phyloP scores from a whole-genome alignment of 495 filamentous ascomycete genomes.

The Aspergillus cristatus region DNA sequence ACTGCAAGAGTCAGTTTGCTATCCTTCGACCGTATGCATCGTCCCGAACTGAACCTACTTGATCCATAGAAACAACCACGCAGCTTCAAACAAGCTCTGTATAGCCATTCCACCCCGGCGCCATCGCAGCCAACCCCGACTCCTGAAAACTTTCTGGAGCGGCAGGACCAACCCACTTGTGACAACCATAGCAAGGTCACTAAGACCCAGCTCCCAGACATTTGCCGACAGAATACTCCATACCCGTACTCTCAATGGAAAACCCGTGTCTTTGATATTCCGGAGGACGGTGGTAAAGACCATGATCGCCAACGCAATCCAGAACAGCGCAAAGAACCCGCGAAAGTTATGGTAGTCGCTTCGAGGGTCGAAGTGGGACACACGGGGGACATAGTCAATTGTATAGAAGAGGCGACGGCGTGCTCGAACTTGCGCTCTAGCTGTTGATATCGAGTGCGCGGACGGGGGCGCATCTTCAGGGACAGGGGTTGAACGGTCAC shows the following conservation, averaged over 20 bases:
- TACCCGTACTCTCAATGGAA: conserved; percentile 70
- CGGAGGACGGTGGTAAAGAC: conserved; percentile 82
- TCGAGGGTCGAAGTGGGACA: conserved; percentile 90
- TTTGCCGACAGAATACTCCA: conserved; percentile 82
- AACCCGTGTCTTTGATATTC: conserved; percentile 91
- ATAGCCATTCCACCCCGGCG: conserved; percentile 61
- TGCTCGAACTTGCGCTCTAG: conserved; percentile 75
- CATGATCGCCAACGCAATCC: conserved; percentile 96
- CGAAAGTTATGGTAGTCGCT: conserved; percentile 92
- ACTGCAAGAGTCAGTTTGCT: conserved; percentile 27
- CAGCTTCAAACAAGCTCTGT: conserved; percentile 70
- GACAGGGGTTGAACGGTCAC: conserved; percentile 82
- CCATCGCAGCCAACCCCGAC: conserved; percentile 58
- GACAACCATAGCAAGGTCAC: conserved; percentile 74
- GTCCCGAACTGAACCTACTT: conserved; percentile 42
- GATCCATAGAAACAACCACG: conserved; percentile 80
- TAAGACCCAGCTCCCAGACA: conserved; percentile 75
- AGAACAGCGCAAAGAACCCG: conserved; percentile 96
- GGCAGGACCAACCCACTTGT: conserved; percentile 65
- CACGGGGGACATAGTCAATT: conserved; percentile 82
- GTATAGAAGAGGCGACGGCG: conserved; percentile 89
- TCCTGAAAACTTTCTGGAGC: conserved; percentile 58
- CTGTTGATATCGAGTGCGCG: conserved; percentile 71
- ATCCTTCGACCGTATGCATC: too few relatives aligned
- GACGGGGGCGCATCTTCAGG: conserved; percentile 89